These are phyloP conservation scores for Peronospora farinosa DNA, from an alignment of 352 stramenopile genomes.

Conservation along the genomic window DNA sequence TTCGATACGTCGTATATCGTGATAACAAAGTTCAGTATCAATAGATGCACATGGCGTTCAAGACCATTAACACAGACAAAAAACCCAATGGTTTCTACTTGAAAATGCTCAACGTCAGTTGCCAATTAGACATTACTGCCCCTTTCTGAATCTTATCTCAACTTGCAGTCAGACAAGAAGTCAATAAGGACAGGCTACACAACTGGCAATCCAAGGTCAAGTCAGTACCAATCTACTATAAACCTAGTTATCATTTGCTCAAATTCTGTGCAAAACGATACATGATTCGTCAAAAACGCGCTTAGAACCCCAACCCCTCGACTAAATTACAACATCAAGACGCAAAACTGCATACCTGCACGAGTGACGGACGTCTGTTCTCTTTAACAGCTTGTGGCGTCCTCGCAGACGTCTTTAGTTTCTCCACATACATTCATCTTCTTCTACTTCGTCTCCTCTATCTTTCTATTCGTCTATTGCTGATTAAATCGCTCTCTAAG, in stretches of 20 bases:
- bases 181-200: neutral
- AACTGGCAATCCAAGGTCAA: constrained; percentile 12
- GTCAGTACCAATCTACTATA: constrained; percentile 22
- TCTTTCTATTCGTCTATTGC: neutral
- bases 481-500: constrained; percentile 5
- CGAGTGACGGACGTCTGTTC: constrained; percentile 9
- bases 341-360: constrained; percentile 14
- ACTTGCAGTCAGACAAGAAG: neutral
- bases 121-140: neutral
- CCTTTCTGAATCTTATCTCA: neutral
- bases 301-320: constrained; percentile 5
- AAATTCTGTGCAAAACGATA: neutral
- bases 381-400: constrained; percentile 16
- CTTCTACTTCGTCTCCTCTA: neutral
- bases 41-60: too few species aligned
- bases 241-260: constrained; percentile 14
- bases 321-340: constrained; percentile 17
- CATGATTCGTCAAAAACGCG: constrained; percentile 16
- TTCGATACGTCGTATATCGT: too few species aligned
- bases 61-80: too few species aligned
- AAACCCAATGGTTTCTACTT: too few species aligned
- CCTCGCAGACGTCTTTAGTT: constrained; percentile 1
- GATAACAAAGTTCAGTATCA: too few species aligned
- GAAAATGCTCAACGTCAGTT: neutral
- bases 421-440: constrained; percentile 5